Base-by-base conservation (phyloP, 208 protist species). In the Naegleria lovaniensis region DNA sequence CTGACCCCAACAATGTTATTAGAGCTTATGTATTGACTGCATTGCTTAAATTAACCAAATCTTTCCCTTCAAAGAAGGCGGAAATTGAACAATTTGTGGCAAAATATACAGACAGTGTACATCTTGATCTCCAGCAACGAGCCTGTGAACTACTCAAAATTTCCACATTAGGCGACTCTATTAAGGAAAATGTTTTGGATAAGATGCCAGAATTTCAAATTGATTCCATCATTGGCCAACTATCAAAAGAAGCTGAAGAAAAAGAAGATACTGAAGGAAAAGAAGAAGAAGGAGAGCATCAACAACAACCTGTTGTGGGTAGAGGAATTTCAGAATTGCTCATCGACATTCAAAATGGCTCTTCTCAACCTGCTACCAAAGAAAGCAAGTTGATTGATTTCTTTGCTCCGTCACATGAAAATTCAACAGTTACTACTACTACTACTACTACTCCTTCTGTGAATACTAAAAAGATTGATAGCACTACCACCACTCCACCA, bases 51-150 rank as follows among this genome's bases (percentile, higher is more conserved):
- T 55, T 55, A n/a, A 36, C 33, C 5, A 33, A 33, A 7, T 55
- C 40, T 6, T 43, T 85, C 39, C 79, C 39, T 85, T 3, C 4
- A 11, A 7, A 40, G 25, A 5, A 2, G 11, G 9, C 79, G 36
- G 19, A 4, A 25, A 75, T 75, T 75, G 7, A 75, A 41, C 33
- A 16, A 40, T 89, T 79, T 76, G 3, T 79, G 3, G 19, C 25
- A 29, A 59, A 79, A 33, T 79, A 79, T 89, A 16, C 5, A 48
- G 38, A 40, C 19, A 43, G 40, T 51, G 25, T 59, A 19, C 6
- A 88, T 29, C 4, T 88, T 33, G 86, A 89, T 39, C 43, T 89
- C 19, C 86, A 89, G 43, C 86, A 89, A 76, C 11, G 86, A 41
- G 55, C 51, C 48, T 89, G 48, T 76, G 86, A 89, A 76, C 79